phyloP scores from a whole-genome alignment of 1,284 basidiomycete species.

The Inonotus hispidus region DNA sequence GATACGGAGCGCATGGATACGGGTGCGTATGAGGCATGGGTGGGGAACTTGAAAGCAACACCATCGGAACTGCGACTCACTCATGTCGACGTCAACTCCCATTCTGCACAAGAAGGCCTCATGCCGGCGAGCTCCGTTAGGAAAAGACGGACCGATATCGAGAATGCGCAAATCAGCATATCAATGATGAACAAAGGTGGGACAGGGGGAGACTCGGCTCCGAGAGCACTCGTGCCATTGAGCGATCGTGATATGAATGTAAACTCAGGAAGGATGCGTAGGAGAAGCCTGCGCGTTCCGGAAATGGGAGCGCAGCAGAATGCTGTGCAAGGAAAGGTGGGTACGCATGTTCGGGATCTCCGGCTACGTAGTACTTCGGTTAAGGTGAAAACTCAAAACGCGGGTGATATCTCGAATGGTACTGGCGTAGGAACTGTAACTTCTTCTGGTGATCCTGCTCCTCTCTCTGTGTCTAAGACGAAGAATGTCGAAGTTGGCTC shows the following conservation, averaged over 20 bases:
- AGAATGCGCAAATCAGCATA: not conserved
- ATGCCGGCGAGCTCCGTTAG: not conserved
- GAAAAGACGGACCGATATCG: not conserved
- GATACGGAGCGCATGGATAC: not conserved
- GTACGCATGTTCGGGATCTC: constrained; percentile 1
- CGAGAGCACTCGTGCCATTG: not conserved
- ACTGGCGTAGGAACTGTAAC: not conserved
- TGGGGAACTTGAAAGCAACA: not conserved
- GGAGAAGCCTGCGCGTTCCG: not conserved
- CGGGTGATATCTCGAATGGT: not conserved
- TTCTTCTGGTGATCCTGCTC: not conserved
- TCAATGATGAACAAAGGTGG: not conserved
- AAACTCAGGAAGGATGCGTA: not conserved
- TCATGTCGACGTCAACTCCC: not conserved
- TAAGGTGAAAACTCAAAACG: not conserved
- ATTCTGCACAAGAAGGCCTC: not conserved
- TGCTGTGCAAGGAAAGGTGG: not conserved
- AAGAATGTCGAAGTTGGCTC: not conserved
- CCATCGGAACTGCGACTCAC: constrained; percentile 1
- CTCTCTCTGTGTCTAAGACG: not conserved
- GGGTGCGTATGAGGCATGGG: constrained; percentile 1
- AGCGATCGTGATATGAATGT: not conserved
- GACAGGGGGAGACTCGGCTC: not conserved
- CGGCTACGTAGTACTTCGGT: constrained; percentile 1
- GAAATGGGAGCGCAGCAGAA: not conserved